Evolutionary conservation across 2,329 filamentous ascomycete species (phyloP).

Genomic region (Epichloe coenophiala): DNA sequence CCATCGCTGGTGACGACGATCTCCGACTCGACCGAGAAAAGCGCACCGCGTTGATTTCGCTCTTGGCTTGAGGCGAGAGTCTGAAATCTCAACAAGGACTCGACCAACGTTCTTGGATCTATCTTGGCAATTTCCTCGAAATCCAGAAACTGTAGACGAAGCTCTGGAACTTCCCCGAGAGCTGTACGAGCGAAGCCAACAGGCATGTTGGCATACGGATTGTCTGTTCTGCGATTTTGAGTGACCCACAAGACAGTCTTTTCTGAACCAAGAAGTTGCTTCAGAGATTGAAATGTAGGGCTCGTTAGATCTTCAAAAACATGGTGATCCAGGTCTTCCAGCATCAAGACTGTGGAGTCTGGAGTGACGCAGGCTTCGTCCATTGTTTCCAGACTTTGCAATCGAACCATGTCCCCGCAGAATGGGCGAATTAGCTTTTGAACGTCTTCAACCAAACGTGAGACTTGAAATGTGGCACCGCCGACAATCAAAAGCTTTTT

Average conservation of each 20-base stretch:
- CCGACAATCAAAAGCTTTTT: neutral
- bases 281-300: neutral
- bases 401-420: neutral
- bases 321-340: neutral
- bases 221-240: neutral
- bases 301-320: neutral
- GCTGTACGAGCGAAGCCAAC: neutral
- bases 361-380: neutral
- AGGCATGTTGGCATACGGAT: neutral
- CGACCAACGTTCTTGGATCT: neutral
- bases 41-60: neutral
- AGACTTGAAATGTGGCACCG: neutral
- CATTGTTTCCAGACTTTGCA: neutral
- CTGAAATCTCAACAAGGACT: neutral
- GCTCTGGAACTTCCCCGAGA: neutral
- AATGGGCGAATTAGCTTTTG: neutral
- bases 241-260: neutral
- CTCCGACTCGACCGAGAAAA: conserved; percentile 1
- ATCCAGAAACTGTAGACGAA: conserved; percentile 3
- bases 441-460: neutral
- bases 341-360: neutral
- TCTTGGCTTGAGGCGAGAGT: neutral
- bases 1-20: neutral
- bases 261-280: neutral
- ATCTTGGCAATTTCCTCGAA: neutral